Percentiles rank a stretch among this genome's conserved stretches.
phyloP scores from a whole-genome alignment of 495 filamentous ascomycete genomes.

The Tuber microsphaerosporum region DNA sequence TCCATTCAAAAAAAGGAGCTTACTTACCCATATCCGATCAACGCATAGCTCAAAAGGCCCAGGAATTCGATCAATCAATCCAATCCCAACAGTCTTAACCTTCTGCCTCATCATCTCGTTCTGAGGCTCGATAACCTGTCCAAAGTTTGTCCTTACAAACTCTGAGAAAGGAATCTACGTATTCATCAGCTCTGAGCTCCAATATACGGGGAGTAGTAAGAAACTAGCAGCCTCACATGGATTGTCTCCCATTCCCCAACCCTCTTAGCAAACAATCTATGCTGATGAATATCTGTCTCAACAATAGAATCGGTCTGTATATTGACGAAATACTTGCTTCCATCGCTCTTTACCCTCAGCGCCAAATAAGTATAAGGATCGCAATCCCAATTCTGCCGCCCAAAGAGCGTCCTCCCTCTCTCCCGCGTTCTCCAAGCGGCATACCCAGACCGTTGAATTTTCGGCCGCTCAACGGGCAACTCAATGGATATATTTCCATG shows the following conservation, averaged over 20 bases:
- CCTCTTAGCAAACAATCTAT: slow-evolving; percentile 73
- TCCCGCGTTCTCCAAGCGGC: slow-evolving; percentile 76
- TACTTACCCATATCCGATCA: slow-evolving; percentile 66
- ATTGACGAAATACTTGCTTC: slow-evolving; percentile 87
- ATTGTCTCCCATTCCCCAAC: slow-evolving; percentile 90
- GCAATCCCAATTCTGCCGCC: slow-evolving; percentile 74
- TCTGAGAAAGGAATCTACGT: slow-evolving; percentile 71
- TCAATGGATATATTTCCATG: slow-evolving; percentile 81
- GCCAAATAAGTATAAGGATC: slow-evolving; percentile 83
- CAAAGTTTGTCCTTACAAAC: slow-evolving; percentile 91
- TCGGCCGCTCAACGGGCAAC: slow-evolving; percentile 64
- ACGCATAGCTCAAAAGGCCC: slow-evolving; percentile 80
- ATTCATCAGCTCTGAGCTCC: neutral
- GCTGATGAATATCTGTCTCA: slow-evolving; percentile 90
- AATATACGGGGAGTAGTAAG: neutral
- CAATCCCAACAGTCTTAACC: slow-evolving; percentile 76
- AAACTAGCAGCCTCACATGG: slow-evolving; percentile 21
- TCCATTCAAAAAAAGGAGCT: neutral
- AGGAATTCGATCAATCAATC: slow-evolving; percentile 77
- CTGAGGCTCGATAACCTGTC: slow-evolving; percentile 84
- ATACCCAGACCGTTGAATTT: slow-evolving; percentile 70
- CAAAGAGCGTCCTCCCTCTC: slow-evolving; percentile 61
- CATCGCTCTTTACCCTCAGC: slow-evolving; percentile 83
- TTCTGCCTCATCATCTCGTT: slow-evolving; percentile 75
- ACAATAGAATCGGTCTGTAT: slow-evolving; percentile 89